Conservation (phyloP, 23 red algal genomes). For the Gracilariopsis chorda region DNA sequence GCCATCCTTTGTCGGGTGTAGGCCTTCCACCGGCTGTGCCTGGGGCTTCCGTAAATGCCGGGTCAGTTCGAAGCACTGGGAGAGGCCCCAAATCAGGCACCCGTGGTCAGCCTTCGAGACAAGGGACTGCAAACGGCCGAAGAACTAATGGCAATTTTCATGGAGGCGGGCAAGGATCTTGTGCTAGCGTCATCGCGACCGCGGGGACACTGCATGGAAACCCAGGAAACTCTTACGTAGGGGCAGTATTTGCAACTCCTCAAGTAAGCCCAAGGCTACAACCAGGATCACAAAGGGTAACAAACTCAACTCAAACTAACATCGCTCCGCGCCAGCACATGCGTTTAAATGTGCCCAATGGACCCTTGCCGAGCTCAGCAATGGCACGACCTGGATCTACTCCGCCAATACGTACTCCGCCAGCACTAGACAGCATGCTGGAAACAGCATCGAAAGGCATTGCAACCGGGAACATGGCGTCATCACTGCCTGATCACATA, state of each 20-base stretch:
- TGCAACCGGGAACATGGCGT: neutral
- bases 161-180: conserved; percentile 12
- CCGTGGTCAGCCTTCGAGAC: neutral
- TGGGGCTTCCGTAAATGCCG: neutral
- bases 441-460: conserved; percentile 19
- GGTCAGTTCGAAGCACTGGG: neutral
- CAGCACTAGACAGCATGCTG: neutral
- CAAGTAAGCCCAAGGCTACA: neutral
- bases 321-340: neutral
- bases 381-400: neutral
- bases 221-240: neutral
- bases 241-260: neutral
- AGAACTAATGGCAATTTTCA: conserved; percentile 14
- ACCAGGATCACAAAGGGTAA: neutral
- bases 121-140: neutral
- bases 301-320: conserved; percentile 22
- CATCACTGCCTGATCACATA: neutral
- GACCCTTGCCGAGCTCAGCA: neutral
- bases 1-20: neutral
- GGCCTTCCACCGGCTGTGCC: conserved; percentile 34
- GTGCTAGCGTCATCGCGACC: neutral
- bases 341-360: conserved; percentile 6
- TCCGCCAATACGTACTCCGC: neutral
- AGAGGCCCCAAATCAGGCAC: neutral
- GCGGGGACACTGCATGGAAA: neutral